These are phyloP conservation scores for Trichoderma semiorbis DNA, from an alignment of 2,329 filamentous ascomycete genomes.

Conservation along the genomic window DNA sequence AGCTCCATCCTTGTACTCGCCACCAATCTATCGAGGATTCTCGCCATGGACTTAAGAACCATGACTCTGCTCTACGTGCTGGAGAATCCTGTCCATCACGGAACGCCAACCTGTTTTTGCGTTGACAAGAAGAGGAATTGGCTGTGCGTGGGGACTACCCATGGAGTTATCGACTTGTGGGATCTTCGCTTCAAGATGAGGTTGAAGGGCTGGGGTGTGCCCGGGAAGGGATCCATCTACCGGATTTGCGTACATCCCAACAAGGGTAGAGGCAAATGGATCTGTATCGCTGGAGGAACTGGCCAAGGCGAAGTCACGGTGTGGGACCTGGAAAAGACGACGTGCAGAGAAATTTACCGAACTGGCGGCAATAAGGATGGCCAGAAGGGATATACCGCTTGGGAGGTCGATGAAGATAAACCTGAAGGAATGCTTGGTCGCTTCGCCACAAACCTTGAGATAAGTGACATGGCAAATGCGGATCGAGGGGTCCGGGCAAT, in stretches of 20 bases:
- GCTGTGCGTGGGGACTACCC: constrained; percentile 86
- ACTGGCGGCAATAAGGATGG: constrained; percentile 59
- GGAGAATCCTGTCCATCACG: constrained; percentile 86
- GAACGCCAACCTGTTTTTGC: constrained; percentile 86
- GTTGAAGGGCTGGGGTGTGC: constrained; percentile 82
- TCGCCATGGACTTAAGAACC: constrained; percentile 80
- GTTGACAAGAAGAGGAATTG: constrained; percentile 83
- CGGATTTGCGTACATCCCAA: constrained; percentile 74
- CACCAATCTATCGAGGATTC: constrained; percentile 78
- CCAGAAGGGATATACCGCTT: constrained; percentile 70
- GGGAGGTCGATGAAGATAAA: constrained; percentile 86
- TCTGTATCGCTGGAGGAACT: constrained; percentile 86
- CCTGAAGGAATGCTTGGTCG: constrained; percentile 82
- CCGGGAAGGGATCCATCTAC: constrained; percentile 75
- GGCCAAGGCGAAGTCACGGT: constrained; percentile 85
- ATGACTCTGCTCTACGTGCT: constrained; percentile 81
- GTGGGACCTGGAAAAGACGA: constrained; percentile 89
- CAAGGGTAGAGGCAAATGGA: constrained; percentile 74
- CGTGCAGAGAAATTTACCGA: constrained; percentile 86
- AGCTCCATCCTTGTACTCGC: constrained; percentile 81
- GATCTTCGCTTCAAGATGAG: constrained; percentile 91
- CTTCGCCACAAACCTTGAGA: constrained; percentile 73
- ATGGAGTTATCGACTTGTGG: constrained; percentile 92
- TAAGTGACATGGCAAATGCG: constrained; percentile 49
- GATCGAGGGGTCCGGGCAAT: constrained; percentile 74